These are phyloP conservation scores for Senecio squalidus DNA, from an alignment of 140 eudicot species.

Conservation along the genomic window DNA sequence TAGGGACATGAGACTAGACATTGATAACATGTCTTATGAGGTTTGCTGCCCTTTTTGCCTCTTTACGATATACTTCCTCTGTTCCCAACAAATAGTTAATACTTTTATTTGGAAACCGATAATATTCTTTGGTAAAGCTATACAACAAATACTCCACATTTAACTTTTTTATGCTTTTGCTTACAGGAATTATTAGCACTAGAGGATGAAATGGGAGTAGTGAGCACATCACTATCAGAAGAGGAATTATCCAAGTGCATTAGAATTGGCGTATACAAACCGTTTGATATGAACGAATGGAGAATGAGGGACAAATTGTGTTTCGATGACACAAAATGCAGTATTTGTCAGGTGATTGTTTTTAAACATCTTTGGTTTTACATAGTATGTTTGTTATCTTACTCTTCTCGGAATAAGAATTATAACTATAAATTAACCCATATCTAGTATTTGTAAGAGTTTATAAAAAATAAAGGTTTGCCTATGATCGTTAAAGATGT, in stretches of 20 bases:
- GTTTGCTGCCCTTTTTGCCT: conserved; percentile 28
- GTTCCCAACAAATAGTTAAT: neutral
- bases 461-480: no score
- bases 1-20: conserved; percentile 90
- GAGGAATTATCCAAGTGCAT: conserved; percentile 61
- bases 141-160: neutral
- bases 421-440: no score
- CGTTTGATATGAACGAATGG: conserved; percentile 17
- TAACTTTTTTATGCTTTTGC: neutral
- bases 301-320: conserved; percentile 17
- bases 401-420: no score
- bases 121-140: neutral
- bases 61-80: neutral
- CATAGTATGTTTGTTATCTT: neutral
- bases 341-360: conserved; percentile 87
- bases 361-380: neutral
- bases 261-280: conserved; percentile 36
- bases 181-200: conserved; percentile 83
- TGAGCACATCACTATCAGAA: conserved; percentile 79
- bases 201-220: conserved; percentile 82
- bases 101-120: neutral
- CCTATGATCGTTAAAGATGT: no score
- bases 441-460: no score
- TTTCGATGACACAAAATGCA: conserved; percentile 68
- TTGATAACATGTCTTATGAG: conserved; percentile 98